phyloP scores from a whole-genome alignment of 2,329 filamentous ascomycete species.

The Curvularia spicifera region DNA sequence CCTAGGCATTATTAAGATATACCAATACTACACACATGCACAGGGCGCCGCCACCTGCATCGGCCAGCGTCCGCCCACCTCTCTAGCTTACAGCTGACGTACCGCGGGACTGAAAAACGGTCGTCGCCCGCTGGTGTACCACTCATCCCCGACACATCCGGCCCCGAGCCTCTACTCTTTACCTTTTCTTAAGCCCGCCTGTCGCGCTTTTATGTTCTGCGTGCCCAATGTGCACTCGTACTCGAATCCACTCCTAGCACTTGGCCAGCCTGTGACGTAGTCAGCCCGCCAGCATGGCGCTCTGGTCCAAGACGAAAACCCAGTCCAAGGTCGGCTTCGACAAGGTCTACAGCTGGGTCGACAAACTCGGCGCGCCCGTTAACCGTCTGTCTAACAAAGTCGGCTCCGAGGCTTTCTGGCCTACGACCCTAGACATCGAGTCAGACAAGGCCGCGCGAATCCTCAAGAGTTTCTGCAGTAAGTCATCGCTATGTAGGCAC shows the following conservation, averaged over 20 bases:
- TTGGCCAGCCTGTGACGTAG: slow-evolving; percentile 22
- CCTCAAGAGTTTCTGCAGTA: slow-evolving; percentile 87
- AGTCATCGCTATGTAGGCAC: slow-evolving; percentile 47
- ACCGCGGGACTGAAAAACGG: slow-evolving; percentile 30
- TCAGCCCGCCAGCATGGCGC: slow-evolving; percentile 33
- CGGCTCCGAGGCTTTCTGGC: slow-evolving; percentile 84
- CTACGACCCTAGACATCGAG: slow-evolving; percentile 83
- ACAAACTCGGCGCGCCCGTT: slow-evolving; percentile 76
- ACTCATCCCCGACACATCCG: slow-evolving; percentile 25
- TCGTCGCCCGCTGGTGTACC: slow-evolving; percentile 30
- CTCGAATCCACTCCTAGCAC: slow-evolving; percentile 24
- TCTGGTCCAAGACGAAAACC: slow-evolving; percentile 47
- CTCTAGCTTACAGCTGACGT: slow-evolving; percentile 33
- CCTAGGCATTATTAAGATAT: slow-evolving; percentile 34
- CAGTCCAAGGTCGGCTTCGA: slow-evolving; percentile 64
- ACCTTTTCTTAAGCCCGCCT: slow-evolving; percentile 18
- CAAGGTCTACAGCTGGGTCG: slow-evolving; percentile 70
- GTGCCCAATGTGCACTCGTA: slow-evolving; percentile 33
- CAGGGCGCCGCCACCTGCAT: slow-evolving; percentile 25
- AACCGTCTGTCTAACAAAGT: slow-evolving; percentile 83
- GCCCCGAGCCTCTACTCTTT: slow-evolving; percentile 14
- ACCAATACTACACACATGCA: slow-evolving; percentile 18
- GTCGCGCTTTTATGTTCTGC: slow-evolving; percentile 20
- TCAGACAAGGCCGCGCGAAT: slow-evolving; percentile 91
- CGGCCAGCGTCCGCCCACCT: not conserved